Evolutionary conservation across 805 yeast genomes (phyloP).

Genomic region (Novakomyces olei): DNA sequence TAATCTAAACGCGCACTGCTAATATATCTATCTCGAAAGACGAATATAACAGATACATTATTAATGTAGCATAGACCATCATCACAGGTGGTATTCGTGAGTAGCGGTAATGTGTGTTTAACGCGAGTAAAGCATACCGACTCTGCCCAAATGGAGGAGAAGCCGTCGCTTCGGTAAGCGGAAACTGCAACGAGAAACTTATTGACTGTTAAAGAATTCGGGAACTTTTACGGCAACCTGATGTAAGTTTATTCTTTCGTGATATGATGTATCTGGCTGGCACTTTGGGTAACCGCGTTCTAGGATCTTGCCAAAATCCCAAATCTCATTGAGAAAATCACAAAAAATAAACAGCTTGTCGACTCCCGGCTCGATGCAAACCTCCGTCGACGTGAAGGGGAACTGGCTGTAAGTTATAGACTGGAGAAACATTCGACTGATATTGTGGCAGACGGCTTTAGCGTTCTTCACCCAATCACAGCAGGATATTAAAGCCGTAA

Average conservation of each 20-base stretch:
- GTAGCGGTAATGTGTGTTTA: too few species aligned
- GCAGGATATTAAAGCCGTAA: background rate
- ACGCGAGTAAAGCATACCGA: too few species aligned
- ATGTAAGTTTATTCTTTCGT: constrained; percentile 5
- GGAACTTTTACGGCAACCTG: constrained; percentile 11
- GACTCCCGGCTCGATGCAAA: constrained; percentile 55
- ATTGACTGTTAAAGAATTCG: constrained; percentile 9
- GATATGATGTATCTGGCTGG: background rate
- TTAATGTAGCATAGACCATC: too few species aligned
- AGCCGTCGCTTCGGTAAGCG: too few species aligned
- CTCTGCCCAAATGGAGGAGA: too few species aligned
- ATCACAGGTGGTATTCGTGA: too few species aligned
- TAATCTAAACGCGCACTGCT: too few species aligned
- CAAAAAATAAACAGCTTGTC: constrained; percentile 43
- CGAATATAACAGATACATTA: too few species aligned
- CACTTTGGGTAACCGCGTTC: background rate
- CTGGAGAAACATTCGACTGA: background rate
- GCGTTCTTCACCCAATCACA: background rate
- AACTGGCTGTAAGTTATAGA: constrained; percentile 24
- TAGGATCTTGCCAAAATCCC: constrained; percentile 17
- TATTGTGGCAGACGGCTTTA: background rate
- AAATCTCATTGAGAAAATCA: constrained; percentile 15
- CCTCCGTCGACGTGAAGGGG: constrained; percentile 38
- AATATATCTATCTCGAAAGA: too few species aligned
- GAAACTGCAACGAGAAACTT: too few species aligned